Evolutionary conservation across 208 protist genomes (phyloP).

Genomic region (Acanthamoeba lenticulata): DNA sequence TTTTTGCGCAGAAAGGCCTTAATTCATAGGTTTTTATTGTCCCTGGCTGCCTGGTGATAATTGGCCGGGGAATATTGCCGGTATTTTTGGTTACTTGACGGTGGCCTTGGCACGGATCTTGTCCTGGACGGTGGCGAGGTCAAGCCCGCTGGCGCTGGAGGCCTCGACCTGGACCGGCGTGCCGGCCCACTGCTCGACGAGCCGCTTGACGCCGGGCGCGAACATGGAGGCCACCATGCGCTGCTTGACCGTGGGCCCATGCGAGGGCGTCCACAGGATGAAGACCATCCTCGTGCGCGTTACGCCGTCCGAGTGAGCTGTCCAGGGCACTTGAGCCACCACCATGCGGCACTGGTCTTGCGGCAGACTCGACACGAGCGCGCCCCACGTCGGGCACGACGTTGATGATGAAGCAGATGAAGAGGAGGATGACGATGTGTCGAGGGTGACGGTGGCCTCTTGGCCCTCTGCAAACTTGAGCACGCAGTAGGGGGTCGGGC

Average conservation of each 20-base stretch:
- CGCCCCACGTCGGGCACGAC: not conserved
- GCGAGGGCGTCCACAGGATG: not conserved
- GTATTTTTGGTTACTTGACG: conserved; percentile 48
- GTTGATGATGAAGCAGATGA: not conserved
- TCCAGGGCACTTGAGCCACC: not conserved
- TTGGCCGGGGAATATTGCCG: too few relatives aligned
- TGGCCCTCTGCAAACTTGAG: not conserved
- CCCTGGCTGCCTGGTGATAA: too few relatives aligned
- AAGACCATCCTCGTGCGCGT: not conserved
- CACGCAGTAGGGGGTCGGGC: not conserved
- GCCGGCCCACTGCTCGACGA: not conserved
- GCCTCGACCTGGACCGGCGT: not conserved
- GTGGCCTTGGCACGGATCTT: conserved; percentile 50
- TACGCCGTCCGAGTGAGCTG: not conserved
- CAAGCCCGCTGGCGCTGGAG: not conserved
- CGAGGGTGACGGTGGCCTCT: not conserved
- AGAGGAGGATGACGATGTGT: too few relatives aligned
- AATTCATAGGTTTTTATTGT: too few relatives aligned
- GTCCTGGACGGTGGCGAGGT: not conserved
- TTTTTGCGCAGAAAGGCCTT: too few relatives aligned
- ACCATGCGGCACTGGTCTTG: not conserved
- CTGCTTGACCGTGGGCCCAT: not conserved
- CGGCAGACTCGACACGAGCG: not conserved
- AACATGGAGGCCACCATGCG: conserved; percentile 7
- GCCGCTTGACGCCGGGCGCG: not conserved